Base-by-base conservation (phyloP, 768 basidiomycete genomes). In the Amyloporia xantha region DNA sequence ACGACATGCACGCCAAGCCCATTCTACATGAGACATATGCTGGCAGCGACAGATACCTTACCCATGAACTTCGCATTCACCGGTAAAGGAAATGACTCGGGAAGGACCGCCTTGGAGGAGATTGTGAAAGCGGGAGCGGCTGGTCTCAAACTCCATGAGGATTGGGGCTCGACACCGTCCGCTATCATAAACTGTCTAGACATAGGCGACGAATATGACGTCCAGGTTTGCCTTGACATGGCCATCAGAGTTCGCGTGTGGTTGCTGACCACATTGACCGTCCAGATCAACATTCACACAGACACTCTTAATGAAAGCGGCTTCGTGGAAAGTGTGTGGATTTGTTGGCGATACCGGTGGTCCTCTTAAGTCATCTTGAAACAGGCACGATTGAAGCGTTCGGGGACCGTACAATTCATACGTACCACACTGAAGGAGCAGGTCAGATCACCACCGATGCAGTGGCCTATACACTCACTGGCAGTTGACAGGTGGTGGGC, bases 251-350 rank as follows among this genome's bases (percentile, higher is more conserved):
- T 17, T 24, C 20, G 12, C 5, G 19, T 11, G 41, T 1, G 25
- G 27, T 17, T 44, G n/a, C 41, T 43, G 26, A 37, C 4, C 5
- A 9, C 4, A 28, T 12, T 17, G n/a, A 28, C 11, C 20, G 23
- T 38, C 10, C 26, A 85, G 81, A 79, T 91, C 47, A 93, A 94
- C 64, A 96, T 99, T 33, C 96, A 99, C 62, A 94, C 93, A 0
- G 96, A 98, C 62, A 98, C 95, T 0, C 67, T 98, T 51, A 98
- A 98, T 63, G 96, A 99, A 70, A 91, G 91, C 54, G 95, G 94
- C 1, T 98, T 95, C 62, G 91, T 97, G 5, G 91, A 99, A 66
- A 85, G 91, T 91, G 59, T 37, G 80, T 65, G 15, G 7, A 51
- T 38, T 33, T 30, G 1, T 17, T 38, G 44, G 19, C 10, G 12